Base-by-base conservation (phyloP, 345 rosid genomes). In the Boechera divaricarpa region DNA sequence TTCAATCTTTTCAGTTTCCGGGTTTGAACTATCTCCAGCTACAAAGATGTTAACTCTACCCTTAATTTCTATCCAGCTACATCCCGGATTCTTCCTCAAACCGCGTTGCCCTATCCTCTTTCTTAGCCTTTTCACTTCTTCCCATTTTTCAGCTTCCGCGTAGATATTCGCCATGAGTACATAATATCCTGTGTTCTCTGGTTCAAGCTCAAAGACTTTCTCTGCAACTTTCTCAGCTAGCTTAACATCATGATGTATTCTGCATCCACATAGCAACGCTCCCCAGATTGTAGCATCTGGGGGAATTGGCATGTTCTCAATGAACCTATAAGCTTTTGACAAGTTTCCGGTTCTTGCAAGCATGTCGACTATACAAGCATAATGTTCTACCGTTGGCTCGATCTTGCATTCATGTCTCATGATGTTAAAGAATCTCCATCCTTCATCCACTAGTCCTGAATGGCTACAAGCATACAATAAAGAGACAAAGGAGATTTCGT, bases 211-310 rank as follows among this genome's bases (percentile, higher is more conserved):
- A 45, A 89, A 86, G 33, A 91, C 84, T 39, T 68, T 81, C 73
- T 84, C 86, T 15, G 94, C 92, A 24, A 85, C 94, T 83, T 49
- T 84, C 85, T 91, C 97, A 7, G 88, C 97, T 71, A 91, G 76
- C 36, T 70, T 58, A 63, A 87, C 87, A 77, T 89, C 89, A 54
- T 85, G 88, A 79, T 91, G 87, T 45, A 81, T 82, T 82, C 94
- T 86, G 82, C 97, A 91, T 13, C 91, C 86, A 73, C 87, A 79
- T 2, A 91, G 86, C 79, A 91, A 79, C 32, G 90, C 80, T 77
- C 91, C 90, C 97, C 97, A 91, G 42, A 87, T 81, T 55, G 90
- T 86, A 61, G 87, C 89, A 83, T 89, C 89, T 16, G 97, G 89
- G 12, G 70, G 75, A 45, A 89, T 78, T 39, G 96, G 93, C 96